Evolutionary conservation across 2,329 filamentous ascomycete genomes (phyloP), one percentile per base, ranked within the genome.

Genomic region (Rasamsonia emersonii): DNA sequence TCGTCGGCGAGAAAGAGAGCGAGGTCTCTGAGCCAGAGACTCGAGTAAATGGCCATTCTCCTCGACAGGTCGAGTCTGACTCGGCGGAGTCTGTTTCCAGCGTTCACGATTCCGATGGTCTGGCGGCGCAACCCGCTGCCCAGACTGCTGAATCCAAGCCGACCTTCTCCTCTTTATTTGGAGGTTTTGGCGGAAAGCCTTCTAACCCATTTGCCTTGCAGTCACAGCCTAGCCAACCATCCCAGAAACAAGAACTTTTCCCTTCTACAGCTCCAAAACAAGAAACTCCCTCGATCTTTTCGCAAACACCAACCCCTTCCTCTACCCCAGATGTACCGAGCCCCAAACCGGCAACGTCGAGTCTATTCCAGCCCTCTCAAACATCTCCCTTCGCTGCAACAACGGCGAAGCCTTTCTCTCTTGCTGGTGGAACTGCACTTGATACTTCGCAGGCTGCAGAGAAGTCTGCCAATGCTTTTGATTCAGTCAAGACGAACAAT

Each of bases 1-100:
- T 62, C 30, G 54, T 61, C 28, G 52, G 50, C 33, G 53, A 58
- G 24, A 49, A 59, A 15, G 59, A 59, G 14, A 49, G 57, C 16
- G 43, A 48, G 37, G 41, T 43, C 13, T 44, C 47, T 21, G 40
- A 49, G 3, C 44, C 49, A 11, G 35, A 43, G 13, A 30, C 40
- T n/a, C 40, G 48, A 28, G 11, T 28, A 9, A 38, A 32, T 23
- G 39, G 30, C 1, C n/a, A 37, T 14, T 33, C 42, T 24, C 33
- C 39, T 4, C 28, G 43, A 32, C 40, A 38, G n/a, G 30, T 32
- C 9, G 19, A 29, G 11, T 44, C 34, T 11, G 28, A 36, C 9
- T 28, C 38, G 5, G 30, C 39, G 5, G 21, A 36, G 8, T 38
- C 41, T 14, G 31, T 38, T 9, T 43, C 42, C 18, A 40, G 38